Base-by-base conservation (phyloP, 202 grass and related monocot genomes). In the Carex sylvatica region DNA sequence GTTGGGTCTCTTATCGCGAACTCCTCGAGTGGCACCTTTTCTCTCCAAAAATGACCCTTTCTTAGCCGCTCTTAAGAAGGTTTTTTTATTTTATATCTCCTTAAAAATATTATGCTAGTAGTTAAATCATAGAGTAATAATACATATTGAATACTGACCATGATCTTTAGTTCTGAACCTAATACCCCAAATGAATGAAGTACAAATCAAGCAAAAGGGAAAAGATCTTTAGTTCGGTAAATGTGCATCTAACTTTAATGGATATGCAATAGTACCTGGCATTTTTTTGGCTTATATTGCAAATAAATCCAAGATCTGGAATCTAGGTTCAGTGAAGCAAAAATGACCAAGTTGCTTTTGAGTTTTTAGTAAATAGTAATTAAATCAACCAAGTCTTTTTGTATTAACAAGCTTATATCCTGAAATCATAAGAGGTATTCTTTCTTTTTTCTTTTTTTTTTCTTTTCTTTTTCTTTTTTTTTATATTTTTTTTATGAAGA, bases 11-110 rank as follows among this genome's bases (percentile, higher is more conserved):
- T 84, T 99, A 61, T 93, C 96, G 36, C 86, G 85, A 24, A 93
- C 96, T 79, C 96, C 96, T 84, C 89, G 96, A 59, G 96, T 99
- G 70, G 91, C 96, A 70, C 93, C 96, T 4, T 99, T 99, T 88
- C 89, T 99, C 49, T 88, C 90, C 80, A 99, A 96, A 78, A 93
- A 91, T 24, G 91, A 99, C 40, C 93, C 91, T 68, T 93, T 99
- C 64, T 87, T 99, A 58, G 54, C 83, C 83, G 81, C 91, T 56
- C 73, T 99, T 15, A 92, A 93, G 84, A 99, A 93, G 89, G 93
- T 95, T 66, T 60, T 3, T 12, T 44, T 40, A 81, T n/a, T 80
- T 79, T 55, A 23, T 81, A 23, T 69, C 26, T 70, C 23, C 5
- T 67, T 11, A 69, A 81, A 11, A 80, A 81, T 66, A 26, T 31